phyloP scores from a whole-genome alignment of 1,284 basidiomycete species.

The Puccinia hordei region DNA sequence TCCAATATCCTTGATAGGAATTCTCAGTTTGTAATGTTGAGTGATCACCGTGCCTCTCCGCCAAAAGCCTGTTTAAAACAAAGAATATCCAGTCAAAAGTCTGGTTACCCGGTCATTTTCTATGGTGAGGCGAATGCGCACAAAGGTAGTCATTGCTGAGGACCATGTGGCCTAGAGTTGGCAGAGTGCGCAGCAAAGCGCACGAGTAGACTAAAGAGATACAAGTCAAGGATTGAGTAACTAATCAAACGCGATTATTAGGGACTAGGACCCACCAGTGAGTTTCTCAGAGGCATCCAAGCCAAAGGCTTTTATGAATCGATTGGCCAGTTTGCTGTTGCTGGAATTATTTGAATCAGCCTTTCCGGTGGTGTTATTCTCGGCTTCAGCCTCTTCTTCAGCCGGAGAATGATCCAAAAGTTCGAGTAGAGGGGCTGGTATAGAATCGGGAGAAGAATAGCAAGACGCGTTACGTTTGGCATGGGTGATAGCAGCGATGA shows the following conservation, averaged over 20 bases:
- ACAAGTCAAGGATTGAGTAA: slow-evolving; percentile 52
- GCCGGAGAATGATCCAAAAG: slow-evolving; percentile 19
- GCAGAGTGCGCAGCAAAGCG: slow-evolving; percentile 55
- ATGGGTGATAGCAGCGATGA: slow-evolving; percentile 38
- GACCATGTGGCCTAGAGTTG: slow-evolving; percentile 55
- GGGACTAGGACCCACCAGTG: background rate
- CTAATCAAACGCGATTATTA: background rate
- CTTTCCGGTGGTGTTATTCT: slow-evolving; percentile 3
- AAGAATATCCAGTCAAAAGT: background rate
- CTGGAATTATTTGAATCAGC: slow-evolving; percentile 1
- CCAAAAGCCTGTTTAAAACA: slow-evolving; percentile 42
- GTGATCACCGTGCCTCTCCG: slow-evolving; percentile 51
- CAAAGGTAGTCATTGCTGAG: slow-evolving; percentile 55
- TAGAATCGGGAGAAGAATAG: background rate
- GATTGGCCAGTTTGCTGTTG: slow-evolving; percentile 18
- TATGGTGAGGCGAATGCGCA: slow-evolving; percentile 46
- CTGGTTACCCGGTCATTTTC: background rate
- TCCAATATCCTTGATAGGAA: slow-evolving; percentile 55
- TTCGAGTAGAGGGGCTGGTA: slow-evolving; percentile 39
- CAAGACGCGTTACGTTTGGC: slow-evolving; percentile 20
- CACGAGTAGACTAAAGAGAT: slow-evolving; percentile 54
- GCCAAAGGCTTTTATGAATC: slow-evolving; percentile 48
- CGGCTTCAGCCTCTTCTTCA: slow-evolving; percentile 21
- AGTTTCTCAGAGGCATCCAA: slow-evolving; percentile 36
- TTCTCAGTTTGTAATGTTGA: slow-evolving; percentile 53